Percentiles rank a stretch among this genome's conserved stretches.
Evolutionary conservation across 768 basidiomycete species (phyloP).

Genomic region (Amanita pallidorosea): DNA sequence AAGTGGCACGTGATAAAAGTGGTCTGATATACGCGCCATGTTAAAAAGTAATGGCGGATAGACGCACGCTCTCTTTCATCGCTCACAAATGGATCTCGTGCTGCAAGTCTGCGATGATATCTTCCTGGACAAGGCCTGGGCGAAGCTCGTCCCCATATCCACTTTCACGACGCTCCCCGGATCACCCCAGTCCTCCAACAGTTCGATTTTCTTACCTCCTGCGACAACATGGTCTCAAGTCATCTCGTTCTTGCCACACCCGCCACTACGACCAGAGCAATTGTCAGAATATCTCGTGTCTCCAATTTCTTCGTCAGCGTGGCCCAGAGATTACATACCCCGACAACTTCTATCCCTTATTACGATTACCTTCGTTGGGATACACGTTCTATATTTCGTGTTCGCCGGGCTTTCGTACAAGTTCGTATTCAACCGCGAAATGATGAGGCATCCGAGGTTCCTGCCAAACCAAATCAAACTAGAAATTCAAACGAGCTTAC

Average conservation of each 20-base stretch:
- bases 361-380: slow-evolving; percentile 67
- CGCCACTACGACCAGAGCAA: slow-evolving; percentile 31
- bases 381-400: slow-evolving; percentile 78
- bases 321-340: slow-evolving; percentile 76
- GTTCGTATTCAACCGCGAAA: slow-evolving; percentile 88
- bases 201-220: slow-evolving; percentile 23
- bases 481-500: slow-evolving; percentile 69
- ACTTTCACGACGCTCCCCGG: slow-evolving; percentile 26
- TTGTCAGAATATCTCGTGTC: slow-evolving; percentile 17
- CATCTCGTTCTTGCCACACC: slow-evolving; percentile 47
- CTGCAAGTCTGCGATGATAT: slow-evolving; percentile 60
- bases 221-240: slow-evolving; percentile 38
- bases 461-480: slow-evolving; percentile 74
- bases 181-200: slow-evolving; percentile 24
- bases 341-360: slow-evolving; percentile 69
- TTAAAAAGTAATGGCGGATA: neutral
- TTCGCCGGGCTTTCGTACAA: slow-evolving; percentile 80
- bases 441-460: slow-evolving; percentile 93
- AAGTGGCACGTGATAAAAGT: neutral
- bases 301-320: slow-evolving; percentile 44
- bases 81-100: slow-evolving; percentile 67
- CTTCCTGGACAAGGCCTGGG: slow-evolving; percentile 73
- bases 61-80: neutral
- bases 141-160: slow-evolving; percentile 56
- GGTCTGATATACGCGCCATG: slow-evolving; percentile 5